A percentile compares a stretch with the other conserved stretches of the same genome.
phyloP scores from a whole-genome alignment of 441 rosid genomes.

The Populus hybrid region DNA sequence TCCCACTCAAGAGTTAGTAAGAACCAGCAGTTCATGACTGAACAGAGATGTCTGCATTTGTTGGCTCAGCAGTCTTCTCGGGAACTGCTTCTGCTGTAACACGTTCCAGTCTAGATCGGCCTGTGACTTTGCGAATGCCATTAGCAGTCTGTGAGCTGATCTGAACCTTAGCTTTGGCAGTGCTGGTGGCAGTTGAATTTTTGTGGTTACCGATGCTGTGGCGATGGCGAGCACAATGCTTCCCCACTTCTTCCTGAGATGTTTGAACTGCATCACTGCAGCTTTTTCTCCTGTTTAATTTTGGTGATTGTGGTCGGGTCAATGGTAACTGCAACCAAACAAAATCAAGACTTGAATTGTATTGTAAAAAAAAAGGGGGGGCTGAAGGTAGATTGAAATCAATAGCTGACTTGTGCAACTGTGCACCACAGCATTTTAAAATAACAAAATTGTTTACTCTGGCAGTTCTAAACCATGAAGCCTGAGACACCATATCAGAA shows the following conservation, averaged over 20 bases:
- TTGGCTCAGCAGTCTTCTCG: conserved; percentile 26
- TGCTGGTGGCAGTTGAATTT: conserved; percentile 13
- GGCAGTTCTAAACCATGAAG: background rate
- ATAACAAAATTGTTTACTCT: background rate
- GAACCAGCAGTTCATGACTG: conserved; percentile 32
- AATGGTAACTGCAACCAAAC: conserved; percentile 56
- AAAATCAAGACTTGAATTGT: conserved; percentile 9
- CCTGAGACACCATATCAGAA: background rate
- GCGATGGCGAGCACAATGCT: conserved; percentile 48
- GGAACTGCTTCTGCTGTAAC: conserved; percentile 35
- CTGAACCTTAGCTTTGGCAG: conserved; percentile 39
- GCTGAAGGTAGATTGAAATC: background rate
- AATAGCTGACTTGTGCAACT: background rate
- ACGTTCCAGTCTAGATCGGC: conserved; percentile 33
- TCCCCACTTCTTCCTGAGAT: conserved; percentile 45
- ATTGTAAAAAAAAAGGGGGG: background rate
- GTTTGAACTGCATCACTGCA: conserved; percentile 54
- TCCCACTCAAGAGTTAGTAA: conserved; percentile 28
- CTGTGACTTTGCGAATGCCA: conserved; percentile 36
- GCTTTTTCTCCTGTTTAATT: conserved; percentile 79
- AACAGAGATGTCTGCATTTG: conserved; percentile 29
- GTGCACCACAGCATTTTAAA: background rate
- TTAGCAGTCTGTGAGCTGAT: conserved; percentile 31
- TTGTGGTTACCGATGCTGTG: conserved; percentile 60
- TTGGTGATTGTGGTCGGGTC: conserved; percentile 86